Base-by-base conservation (phyloP, 768 basidiomycete genomes). In the Lactarius deliciosus region DNA sequence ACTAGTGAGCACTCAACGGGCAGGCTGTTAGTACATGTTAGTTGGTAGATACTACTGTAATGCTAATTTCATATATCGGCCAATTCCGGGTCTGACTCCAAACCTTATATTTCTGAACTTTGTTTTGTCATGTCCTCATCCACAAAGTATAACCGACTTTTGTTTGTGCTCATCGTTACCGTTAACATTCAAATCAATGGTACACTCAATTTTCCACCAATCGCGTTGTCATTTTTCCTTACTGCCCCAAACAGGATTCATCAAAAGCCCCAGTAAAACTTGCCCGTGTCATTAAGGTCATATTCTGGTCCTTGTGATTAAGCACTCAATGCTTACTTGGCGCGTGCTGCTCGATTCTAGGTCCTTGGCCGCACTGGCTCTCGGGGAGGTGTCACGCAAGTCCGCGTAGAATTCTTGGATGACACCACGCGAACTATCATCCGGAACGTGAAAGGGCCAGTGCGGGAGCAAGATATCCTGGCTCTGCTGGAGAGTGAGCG, bases 371-470 rank as follows among this genome's bases (percentile, higher is more conserved):
- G 97, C 75, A 99, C 97, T 76, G 96, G 96, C 69, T 98, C 96
- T 74, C 93, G 96, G 77, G 96, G 96, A 81, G 96, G 96, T 82
- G 95, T 98, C 75, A 98, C 95, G 68, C 96, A 98, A 83, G 96
- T 98, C 80, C 94, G 96, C 72, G 97, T 99, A 72, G 97, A 98
- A 77, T 97, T 99, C 83, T 89, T 98, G 91, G 96, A 98, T 78
- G 96, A 98, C 78, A 87, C 92, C 63, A 86, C 88, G 71, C 91
- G 96, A 74, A 90, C 92, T 72, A 97, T 99, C 79, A 96, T 98
- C 80, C 92, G 96, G 61, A 99, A 99, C 82, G 96, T 98, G 72
- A 98, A 98, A 81, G 97, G 97, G 0, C 96, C 97, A 68, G 96
- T 98, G 67, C 83, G 93, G 70, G 91, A 94, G 80, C 86, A 95